Evolutionary conservation across 108 stramenopile genomes (phyloP), one percentile per base, ranked within the genome.

Genomic region (Cyclotella sp.): DNA sequence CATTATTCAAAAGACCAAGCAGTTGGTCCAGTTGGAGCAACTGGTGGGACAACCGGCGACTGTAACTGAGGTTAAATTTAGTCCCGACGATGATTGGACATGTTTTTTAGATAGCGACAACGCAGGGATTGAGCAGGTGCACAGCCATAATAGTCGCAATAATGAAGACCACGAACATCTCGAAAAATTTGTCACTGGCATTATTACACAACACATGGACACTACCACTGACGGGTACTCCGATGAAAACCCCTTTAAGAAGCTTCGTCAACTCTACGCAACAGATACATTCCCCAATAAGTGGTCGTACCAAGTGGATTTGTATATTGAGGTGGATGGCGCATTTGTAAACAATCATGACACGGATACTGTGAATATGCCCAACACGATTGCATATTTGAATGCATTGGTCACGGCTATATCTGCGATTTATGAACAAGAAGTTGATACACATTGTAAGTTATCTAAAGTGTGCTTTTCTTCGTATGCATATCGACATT

Each of bases 361-460:
- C 21, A 18, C 54, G 11, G 44, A 45, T 13, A 45, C 44, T 45
- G 44, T 45, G 44, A 45, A 45, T 45, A 45, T 45, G n/a, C n/a
- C n/a, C n/a, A n/a, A n/a, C n/a, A n/a, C n/a, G n/a, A n/a, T n/a
- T n/a, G n/a, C n/a, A n/a, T 45, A 45, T 45, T 9, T 45, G 44
- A 45, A 45, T 7, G 29, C 27, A 4, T 34, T 21, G 7, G 30
- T 57, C n/a, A 57, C 70, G 12, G 70, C 55, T 6, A 54, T 40
- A 58, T 58, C 53, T 8, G 57, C 57, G 12, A 58, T 70, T 58
- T 70, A 70, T 27, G 70, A 70, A n/a, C 40, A 16, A 42, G 70
- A 70, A 21, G 28, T 70, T 26, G 70, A 70, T 34, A 70, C 70
- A 7, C 70, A 70, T 41, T 40, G 61, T 62, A 28, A 62, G 61